These are phyloP conservation scores for Lepiota venenata DNA, from an alignment of 768 basidiomycete species.

Conservation along the genomic window DNA sequence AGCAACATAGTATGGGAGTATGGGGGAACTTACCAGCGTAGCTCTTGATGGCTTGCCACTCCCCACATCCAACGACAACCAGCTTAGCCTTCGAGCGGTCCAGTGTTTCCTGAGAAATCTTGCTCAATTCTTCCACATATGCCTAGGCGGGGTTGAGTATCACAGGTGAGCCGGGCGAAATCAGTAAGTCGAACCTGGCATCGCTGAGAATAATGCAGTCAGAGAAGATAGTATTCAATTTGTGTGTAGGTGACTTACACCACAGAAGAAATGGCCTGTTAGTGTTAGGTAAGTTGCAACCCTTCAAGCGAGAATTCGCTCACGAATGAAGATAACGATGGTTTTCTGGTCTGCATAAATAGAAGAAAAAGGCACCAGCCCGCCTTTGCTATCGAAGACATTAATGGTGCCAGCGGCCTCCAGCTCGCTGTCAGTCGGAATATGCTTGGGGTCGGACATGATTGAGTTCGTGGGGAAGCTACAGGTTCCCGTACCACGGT, in stretches of 20 bases:
- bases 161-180: not conserved
- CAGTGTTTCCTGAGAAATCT: constrained; percentile 37
- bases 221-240: not conserved
- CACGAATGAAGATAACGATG: constrained; percentile 64
- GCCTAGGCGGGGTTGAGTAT: constrained; percentile 24
- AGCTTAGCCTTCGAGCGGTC: constrained; percentile 36
- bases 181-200: constrained; percentile 35
- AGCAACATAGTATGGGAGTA: not conserved
- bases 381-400: constrained; percentile 44
- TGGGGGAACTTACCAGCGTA: constrained; percentile 41
- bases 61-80: constrained; percentile 59
- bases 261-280: constrained; percentile 67
- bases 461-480: too few species aligned
- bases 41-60: constrained; percentile 43
- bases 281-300: not conserved
- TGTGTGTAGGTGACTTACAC: constrained; percentile 34
- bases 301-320: constrained; percentile 5
- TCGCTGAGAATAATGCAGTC: constrained; percentile 15
- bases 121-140: constrained; percentile 46
- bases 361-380: constrained; percentile 34
- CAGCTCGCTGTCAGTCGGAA: constrained; percentile 33
- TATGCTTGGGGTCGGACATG: constrained; percentile 15
- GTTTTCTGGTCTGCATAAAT: constrained; percentile 47
- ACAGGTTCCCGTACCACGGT: too few species aligned
- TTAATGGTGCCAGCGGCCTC: constrained; percentile 33